Evolutionary conservation across 768 basidiomycete genomes (phyloP).

Genomic region (Clitopilus hobsonii): DNA sequence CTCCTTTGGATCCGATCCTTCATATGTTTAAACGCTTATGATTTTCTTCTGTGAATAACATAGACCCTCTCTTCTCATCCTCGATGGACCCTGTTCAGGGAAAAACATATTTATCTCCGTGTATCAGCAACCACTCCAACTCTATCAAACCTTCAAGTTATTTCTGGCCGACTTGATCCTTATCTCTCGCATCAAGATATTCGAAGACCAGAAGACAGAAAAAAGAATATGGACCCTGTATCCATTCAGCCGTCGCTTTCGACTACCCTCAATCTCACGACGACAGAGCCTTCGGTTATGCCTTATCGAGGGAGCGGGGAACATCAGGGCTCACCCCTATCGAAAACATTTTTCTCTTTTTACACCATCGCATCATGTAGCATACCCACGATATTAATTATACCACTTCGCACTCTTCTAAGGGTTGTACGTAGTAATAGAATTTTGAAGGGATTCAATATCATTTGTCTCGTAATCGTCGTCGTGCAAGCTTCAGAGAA

Average conservation of each 20-base stretch:
- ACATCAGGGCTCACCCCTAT: background rate
- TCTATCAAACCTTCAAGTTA: no score
- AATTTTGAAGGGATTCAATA: background rate
- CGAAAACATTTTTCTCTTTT: no score
- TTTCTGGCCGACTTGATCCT: no score
- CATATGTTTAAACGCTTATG: background rate
- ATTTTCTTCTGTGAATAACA: background rate
- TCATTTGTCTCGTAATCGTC: background rate
- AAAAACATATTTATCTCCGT: no score
- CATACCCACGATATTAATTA: background rate
- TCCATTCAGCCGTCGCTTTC: background rate
- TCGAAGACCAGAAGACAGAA: background rate
- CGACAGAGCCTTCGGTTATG: background rate
- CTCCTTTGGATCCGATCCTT: background rate
- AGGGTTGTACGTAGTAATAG: background rate
- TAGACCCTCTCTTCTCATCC: background rate
- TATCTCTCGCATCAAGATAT: background rate
- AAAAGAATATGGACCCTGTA: background rate
- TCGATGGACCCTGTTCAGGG: background rate
- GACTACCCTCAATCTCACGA: background rate
- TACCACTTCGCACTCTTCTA: background rate
- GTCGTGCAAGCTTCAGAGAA: no score
- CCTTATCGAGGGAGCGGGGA: background rate
- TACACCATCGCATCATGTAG: background rate
- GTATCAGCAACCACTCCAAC: no score